Evolutionary conservation across 2,329 filamentous ascomycete species (phyloP), one percentile per base, ranked within the genome.

Genomic region (Ophiostoma tasmaniense): DNA sequence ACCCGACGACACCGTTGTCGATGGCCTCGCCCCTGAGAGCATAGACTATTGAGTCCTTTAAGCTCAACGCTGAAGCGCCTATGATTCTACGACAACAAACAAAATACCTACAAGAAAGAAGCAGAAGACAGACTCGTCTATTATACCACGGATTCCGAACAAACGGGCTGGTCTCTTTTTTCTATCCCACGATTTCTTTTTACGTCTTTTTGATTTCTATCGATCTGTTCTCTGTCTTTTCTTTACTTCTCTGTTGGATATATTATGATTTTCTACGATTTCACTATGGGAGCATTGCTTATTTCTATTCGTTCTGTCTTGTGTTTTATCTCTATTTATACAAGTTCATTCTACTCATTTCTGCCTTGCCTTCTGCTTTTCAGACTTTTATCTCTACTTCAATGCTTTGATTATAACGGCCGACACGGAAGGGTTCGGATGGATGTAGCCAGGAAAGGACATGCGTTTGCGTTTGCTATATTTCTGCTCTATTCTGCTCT

Each of bases 1-100:
- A 88, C 79, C 89, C 89, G 50, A 85, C 85, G 61, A 92, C 90
- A 67, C 90, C 90, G 71, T 80, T 90, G 72, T 91, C 89, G n/a
- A 88, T 91, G 85, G 88, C 89, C 64, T 90, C 89, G 62, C 89
- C 89, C n/a, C 30, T 42, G 28, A 11, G 28, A 11, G 61, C 59
- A 45, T 33, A n/a, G 25, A 30, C 5, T 33, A 6, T 33, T 33
- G 8, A 33, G 8, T 4, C 33, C 8, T 33, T 33, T 33, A 33
- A 33, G 33, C 33, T 33, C 33, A 8, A 8, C 33, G 33, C 33
- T 6, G 33, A 33, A 33, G 33, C 33, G 33, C 33, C 33, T 22
- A n/a, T n/a, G 14, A 17, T 22, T 33, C 50, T 11, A 25, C 55
- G 22, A 55, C 17, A 10, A 11, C n/a, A 11, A 52, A 1, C 10